Base-by-base conservation (phyloP, 192 early-diverging fungal genomes). In the Linderina pennispora region DNA sequence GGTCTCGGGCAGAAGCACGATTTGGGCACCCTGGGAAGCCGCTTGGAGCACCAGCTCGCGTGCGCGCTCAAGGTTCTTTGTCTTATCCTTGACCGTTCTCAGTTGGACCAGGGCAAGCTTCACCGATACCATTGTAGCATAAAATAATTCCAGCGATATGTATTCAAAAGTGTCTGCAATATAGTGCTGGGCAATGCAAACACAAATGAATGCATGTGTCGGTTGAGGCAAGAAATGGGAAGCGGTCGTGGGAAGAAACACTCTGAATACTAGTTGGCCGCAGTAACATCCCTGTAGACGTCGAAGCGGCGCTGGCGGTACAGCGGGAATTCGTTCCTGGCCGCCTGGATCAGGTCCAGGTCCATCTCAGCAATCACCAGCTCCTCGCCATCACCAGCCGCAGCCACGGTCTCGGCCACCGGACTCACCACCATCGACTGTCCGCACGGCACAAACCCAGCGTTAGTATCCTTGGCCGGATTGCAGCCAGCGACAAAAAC, bases 401-500 rank as follows among this genome's bases (percentile, higher is more conserved):
- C 90, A 3, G 80, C 86, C n/a, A 91, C 21, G 3, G 92, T 79
- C 18, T 49, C 44, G 9, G 88, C 92, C 38, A 58, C 80, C 39
- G 96, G 92, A 64, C 88, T 83, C 7, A 94, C 88, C 19, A 97
- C 67, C 3, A 84, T 84, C 6, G 91, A 94, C 62, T 99, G 91
- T 16, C 96, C 96, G 84, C 88, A 99, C 8, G 96, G 91, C 20
- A 84, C 75, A 65, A 97, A 99, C 8, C 48, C 40, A 3, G 87
- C 87, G 9, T 25, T 47, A 11, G 53, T 36, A 43, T 93, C 91
- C 20, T 91, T 77, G 11, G 96, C 96, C 6, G 96, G 96, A 1
- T 94, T 94, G 72, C 96, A 99, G 14, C 85, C 85, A 8, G 90
- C 91, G 0, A 91, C 87, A 53, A 84, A 99, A 44, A 98, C 77